phyloP scores from a whole-genome alignment of 2,329 filamentous ascomycete species.

The Clarireedia monteithiana region DNA sequence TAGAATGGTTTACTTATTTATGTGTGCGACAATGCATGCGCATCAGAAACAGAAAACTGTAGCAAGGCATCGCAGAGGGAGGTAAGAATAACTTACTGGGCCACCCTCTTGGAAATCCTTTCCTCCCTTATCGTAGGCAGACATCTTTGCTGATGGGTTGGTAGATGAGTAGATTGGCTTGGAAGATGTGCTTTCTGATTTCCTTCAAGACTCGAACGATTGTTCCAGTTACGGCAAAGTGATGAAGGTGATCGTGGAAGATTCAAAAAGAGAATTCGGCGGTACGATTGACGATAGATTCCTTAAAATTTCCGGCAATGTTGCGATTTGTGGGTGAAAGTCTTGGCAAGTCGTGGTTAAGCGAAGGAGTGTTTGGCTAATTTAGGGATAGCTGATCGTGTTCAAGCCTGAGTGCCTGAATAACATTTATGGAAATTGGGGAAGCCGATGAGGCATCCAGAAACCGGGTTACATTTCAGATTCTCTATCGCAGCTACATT shows the following conservation, averaged over 20 bases:
- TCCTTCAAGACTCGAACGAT: slow-evolving; percentile 78
- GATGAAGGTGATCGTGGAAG: slow-evolving; percentile 49
- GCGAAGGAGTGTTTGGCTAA: slow-evolving; percentile 10
- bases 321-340: slow-evolving; percentile 17
- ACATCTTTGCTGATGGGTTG: slow-evolving; percentile 52
- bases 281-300: not conserved
- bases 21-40: not conserved
- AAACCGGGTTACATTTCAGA: not conserved
- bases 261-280: not conserved
- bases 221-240: slow-evolving; percentile 63
- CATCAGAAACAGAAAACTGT: not conserved
- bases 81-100: slow-evolving; percentile 56
- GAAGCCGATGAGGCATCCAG: not conserved
- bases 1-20: not conserved
- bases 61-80: not conserved
- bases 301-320: slow-evolving; percentile 1
- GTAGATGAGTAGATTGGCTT: slow-evolving; percentile 3
- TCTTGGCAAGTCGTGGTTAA: slow-evolving; percentile 12
- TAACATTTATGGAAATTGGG: not conserved
- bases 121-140: slow-evolving; percentile 76
- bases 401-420: not conserved
- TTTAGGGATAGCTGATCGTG: not conserved
- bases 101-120: slow-evolving; percentile 82
- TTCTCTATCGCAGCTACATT: not conserved
- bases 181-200: slow-evolving; percentile 26